These are phyloP conservation scores for Russula dissimulans DNA, from an alignment of 768 basidiomycete species.

Conservation along the genomic window DNA sequence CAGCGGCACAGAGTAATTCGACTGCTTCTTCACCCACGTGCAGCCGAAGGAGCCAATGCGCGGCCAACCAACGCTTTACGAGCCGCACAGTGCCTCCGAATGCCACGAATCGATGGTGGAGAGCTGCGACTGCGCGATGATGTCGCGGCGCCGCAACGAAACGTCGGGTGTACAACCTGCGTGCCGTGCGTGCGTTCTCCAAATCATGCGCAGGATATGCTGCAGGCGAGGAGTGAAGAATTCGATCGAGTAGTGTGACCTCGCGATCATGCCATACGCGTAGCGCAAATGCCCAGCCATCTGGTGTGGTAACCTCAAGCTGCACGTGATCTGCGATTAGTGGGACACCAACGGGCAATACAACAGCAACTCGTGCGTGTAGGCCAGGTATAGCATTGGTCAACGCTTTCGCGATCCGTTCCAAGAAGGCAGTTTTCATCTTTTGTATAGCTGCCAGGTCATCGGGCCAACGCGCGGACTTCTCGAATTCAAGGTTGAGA, in stretches of 20 bases:
- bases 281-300: conserved; percentile 82
- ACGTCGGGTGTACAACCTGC: conserved; percentile 51
- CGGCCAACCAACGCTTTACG: conserved; percentile 85
- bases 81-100: conserved; percentile 81
- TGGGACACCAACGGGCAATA: conserved; percentile 37
- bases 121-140: conserved; percentile 69
- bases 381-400: conserved; percentile 44
- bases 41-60: conserved; percentile 75
- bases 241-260: conserved; percentile 62
- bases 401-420: conserved; percentile 61
- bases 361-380: conserved; percentile 49
- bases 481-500: conserved; percentile 82
- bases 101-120: conserved; percentile 71
- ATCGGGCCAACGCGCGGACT: conserved; percentile 90
- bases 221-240: conserved; percentile 39
- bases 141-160: conserved; percentile 80
- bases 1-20: conserved; percentile 74
- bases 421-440: conserved; percentile 88
- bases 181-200: conserved; percentile 46
- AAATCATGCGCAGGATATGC: conserved; percentile 36
- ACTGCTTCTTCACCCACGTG: conserved; percentile 72
- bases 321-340: conserved; percentile 58
- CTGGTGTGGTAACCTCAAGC: conserved; percentile 68
- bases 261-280: conserved; percentile 87
- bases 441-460: conserved; percentile 88